Percentiles rank a stretch among this genome's conserved stretches.
These are phyloP conservation scores for Trichoderma guizhouense DNA, from an alignment of 2,329 filamentous ascomycete genomes.

Conservation along the genomic window DNA sequence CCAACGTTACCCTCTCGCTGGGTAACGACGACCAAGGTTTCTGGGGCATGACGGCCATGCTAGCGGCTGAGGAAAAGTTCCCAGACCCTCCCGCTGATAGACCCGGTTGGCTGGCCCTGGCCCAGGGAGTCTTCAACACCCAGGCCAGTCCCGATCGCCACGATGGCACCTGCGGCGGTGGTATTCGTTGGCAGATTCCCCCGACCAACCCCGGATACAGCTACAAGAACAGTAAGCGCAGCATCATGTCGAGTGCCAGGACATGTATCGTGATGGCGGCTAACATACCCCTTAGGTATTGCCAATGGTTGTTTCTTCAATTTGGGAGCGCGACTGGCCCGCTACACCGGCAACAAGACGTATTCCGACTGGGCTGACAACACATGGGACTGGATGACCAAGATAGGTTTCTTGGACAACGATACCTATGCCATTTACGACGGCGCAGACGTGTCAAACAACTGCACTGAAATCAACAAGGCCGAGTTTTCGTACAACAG, in stretches of 20 bases:
- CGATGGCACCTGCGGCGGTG: conserved; percentile 51
- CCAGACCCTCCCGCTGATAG: conserved; percentile 49
- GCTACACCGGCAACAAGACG: conserved; percentile 64
- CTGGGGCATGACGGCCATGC: conserved; percentile 64
- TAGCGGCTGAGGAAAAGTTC: conserved; percentile 56
- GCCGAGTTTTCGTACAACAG: conserved; percentile 61
- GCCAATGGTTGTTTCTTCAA: conserved; percentile 64
- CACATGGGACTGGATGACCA: conserved; percentile 59
- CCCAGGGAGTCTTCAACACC: conserved; percentile 62
- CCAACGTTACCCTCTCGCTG: conserved; percentile 48
- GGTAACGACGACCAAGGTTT: conserved; percentile 66
- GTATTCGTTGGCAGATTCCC: conserved; percentile 75
- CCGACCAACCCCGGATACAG: conserved; percentile 70
- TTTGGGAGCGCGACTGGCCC: conserved; percentile 64
- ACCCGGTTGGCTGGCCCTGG: conserved; percentile 55
- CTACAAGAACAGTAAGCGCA: conserved; percentile 60
- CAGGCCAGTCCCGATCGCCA: conserved; percentile 57
- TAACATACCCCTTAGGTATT: conserved; percentile 31
- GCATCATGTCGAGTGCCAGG: neutral
- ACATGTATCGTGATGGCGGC: neutral
- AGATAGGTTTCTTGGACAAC: conserved; percentile 57
- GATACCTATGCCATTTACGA: conserved; percentile 59
- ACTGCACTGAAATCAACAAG: conserved; percentile 54
- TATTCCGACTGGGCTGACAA: conserved; percentile 63
- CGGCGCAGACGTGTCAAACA: conserved; percentile 48